These are phyloP conservation scores for Circinella minor DNA, from an alignment of 371 early-diverging fungal species.

Conservation along the genomic window DNA sequence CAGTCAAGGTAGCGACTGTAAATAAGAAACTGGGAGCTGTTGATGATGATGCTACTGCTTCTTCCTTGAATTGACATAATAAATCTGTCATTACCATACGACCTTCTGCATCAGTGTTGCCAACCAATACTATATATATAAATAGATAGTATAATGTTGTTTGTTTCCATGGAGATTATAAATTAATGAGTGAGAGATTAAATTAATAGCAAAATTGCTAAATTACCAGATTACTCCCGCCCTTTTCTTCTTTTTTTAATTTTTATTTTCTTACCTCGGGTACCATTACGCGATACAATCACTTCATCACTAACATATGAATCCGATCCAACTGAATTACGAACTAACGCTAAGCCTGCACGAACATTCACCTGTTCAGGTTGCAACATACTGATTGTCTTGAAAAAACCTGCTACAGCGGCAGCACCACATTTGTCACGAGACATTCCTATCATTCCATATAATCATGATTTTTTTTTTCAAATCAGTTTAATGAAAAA, in stretches of 20 bases:
- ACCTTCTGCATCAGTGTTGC: constrained; percentile 93
- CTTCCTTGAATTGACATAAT: constrained; percentile 78
- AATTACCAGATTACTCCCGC: no score
- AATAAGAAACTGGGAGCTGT: constrained; percentile 66
- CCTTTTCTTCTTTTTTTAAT: no score
- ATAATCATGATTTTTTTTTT: not conserved
- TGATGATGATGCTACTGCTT: constrained; percentile 36
- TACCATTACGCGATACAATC: constrained; percentile 78
- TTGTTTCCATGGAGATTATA: not conserved
- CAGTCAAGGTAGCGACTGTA: constrained; percentile 89
- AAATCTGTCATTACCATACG: constrained; percentile 92
- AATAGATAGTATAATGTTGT: no score
- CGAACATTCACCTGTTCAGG: constrained; percentile 75
- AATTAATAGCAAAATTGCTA: no score
- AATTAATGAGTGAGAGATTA: no score
- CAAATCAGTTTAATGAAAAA: no score
- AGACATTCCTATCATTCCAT: constrained; percentile 64
- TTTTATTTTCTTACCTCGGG: constrained; percentile 48
- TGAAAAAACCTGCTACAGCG: constrained; percentile 83
- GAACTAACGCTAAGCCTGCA: constrained; percentile 76
- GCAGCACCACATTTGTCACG: constrained; percentile 93
- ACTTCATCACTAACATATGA: constrained; percentile 86
- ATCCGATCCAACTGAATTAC: constrained; percentile 85
- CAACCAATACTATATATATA: constrained; percentile 64
- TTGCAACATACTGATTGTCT: constrained; percentile 67